phyloP scores from a whole-genome alignment of 192 early-diverging fungal species.

The Backusella macrospora region DNA sequence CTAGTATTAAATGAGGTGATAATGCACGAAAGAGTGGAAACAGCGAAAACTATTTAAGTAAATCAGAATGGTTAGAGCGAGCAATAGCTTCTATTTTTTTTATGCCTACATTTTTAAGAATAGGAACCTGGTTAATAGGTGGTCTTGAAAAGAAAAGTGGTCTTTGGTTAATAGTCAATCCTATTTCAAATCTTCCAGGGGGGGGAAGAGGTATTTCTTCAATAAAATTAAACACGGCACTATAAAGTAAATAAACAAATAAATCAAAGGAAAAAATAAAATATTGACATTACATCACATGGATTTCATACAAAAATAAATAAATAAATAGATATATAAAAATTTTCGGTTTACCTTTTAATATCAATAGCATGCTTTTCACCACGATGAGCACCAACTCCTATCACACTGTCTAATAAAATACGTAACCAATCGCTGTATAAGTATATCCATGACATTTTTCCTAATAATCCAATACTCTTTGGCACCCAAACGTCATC shows the following conservation, averaged over 20 bases:
- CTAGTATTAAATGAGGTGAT: constrained; percentile 64
- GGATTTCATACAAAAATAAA: too few species aligned
- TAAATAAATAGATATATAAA: too few species aligned
- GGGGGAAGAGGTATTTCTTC: constrained; percentile 79
- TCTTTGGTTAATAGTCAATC: constrained; percentile 63
- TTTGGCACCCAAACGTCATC: constrained; percentile 72
- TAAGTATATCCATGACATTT: constrained; percentile 73
- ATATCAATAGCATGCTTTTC: constrained; percentile 18
- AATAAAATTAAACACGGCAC: constrained; percentile 63
- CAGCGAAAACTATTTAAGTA: constrained; percentile 64
- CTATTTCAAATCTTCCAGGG: constrained; percentile 76
- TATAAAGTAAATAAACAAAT: background rate
- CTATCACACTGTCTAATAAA: constrained; percentile 54
- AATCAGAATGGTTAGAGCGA: constrained; percentile 3
- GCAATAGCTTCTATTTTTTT: background rate
- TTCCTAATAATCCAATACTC: constrained; percentile 69
- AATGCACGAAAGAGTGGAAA: constrained; percentile 74
- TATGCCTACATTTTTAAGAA: constrained; percentile 71
- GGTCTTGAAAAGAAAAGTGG: constrained; percentile 70
- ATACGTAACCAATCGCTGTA: constrained; percentile 78
- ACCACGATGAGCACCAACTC: constrained; percentile 41
- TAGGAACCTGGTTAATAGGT: constrained; percentile 74
- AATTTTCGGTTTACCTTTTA: constrained; percentile 11
- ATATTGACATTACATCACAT: background rate
- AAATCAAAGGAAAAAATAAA: background rate